Conservation (phyloP, 306 rosid species). For the Vachellia collinsii region DNA sequence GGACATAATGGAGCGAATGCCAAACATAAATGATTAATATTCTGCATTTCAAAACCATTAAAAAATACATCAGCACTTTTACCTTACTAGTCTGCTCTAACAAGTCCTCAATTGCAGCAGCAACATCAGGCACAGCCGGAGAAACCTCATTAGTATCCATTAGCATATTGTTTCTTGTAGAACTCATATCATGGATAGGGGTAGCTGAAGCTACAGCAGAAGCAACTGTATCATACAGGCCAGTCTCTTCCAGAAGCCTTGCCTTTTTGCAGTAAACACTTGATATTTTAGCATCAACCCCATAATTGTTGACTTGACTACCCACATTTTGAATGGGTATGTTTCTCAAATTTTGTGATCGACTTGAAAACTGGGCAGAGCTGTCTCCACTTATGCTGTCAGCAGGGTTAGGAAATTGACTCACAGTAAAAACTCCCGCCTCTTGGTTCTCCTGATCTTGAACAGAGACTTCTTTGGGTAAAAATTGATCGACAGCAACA, state of each 20-base stretch:
- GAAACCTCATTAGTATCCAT: slow-evolving; percentile 47
- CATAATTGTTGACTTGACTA: slow-evolving; percentile 41
- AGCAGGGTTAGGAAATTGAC: slow-evolving; percentile 91
- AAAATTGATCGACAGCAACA: slow-evolving; percentile 65
- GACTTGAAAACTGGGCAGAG: slow-evolving; percentile 64
- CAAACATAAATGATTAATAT: not conserved
- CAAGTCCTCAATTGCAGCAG: slow-evolving; percentile 94
- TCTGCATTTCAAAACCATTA: slow-evolving; percentile 16
- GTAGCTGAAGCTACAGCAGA: slow-evolving; percentile 41
- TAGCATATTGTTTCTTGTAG: slow-evolving; percentile 45
- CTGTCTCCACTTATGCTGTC: slow-evolving; percentile 50
- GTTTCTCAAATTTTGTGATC: slow-evolving; percentile 49
- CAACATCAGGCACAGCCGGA: slow-evolving; percentile 84
- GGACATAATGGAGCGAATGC: slow-evolving; percentile 18
- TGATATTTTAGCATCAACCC: slow-evolving; percentile 45
- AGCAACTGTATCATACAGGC: slow-evolving; percentile 40
- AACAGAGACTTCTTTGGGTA: slow-evolving; percentile 76
- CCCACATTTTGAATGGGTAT: slow-evolving; percentile 33
- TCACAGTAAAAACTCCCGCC: slow-evolving; percentile 68
- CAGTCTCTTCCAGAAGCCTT: slow-evolving; percentile 64
- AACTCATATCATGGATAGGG: slow-evolving; percentile 44
- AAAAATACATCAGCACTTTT: slow-evolving; percentile 40
- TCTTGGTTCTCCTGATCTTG: slow-evolving; percentile 81
- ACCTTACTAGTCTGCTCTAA: slow-evolving; percentile 97
- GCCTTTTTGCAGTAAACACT: slow-evolving; percentile 65